Percentiles rank a stretch among this genome's conserved stretches.
These are phyloP conservation scores for Aspergillus fischeri DNA, from an alignment of 2,329 filamentous ascomycete genomes.

Conservation along the genomic window DNA sequence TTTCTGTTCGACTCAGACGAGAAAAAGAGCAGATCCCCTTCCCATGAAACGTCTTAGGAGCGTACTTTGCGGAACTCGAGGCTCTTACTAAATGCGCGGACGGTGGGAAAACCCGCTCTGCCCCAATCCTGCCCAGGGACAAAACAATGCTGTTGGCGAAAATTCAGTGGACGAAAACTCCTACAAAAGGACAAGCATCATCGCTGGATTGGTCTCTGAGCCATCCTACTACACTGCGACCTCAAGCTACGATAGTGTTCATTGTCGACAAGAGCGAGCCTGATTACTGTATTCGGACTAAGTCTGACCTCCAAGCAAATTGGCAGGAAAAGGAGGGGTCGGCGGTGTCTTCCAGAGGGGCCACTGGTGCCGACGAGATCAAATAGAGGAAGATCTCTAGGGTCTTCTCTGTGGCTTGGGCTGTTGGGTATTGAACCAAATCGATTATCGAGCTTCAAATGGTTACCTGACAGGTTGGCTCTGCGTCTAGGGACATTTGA, in stretches of 20 bases:
- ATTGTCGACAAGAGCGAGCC: slow-evolving; percentile 1
- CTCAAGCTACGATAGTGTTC: background rate
- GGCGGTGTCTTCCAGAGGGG: slow-evolving; percentile 14
- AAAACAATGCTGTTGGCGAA: slow-evolving; percentile 11
- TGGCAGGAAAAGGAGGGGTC: slow-evolving; percentile 18
- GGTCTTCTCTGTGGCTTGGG: background rate
- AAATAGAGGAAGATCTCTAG: slow-evolving; percentile 6
- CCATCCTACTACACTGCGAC: background rate
- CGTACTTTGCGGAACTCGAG: slow-evolving; percentile 25
- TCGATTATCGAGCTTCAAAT: background rate
- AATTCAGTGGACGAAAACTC: slow-evolving; percentile 3
- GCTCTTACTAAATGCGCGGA: slow-evolving; percentile 27
- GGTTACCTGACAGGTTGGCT: background rate
- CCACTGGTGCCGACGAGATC: slow-evolving; percentile 13
- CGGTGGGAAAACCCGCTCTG: slow-evolving; percentile 17
- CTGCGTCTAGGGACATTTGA: background rate
- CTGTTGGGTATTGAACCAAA: background rate
- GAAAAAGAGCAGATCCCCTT: slow-evolving; percentile 17
- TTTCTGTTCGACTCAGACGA: slow-evolving; percentile 20
- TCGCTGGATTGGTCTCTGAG: background rate
- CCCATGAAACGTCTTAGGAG: slow-evolving; percentile 20
- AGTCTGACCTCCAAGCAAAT: slow-evolving; percentile 12
- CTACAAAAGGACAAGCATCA: slow-evolving; percentile 3
- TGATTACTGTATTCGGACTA: background rate
- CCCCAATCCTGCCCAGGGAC: slow-evolving; percentile 14